Evolutionary conservation across 257 asterid genomes (phyloP).

Genomic region (Henckelia pumila): DNA sequence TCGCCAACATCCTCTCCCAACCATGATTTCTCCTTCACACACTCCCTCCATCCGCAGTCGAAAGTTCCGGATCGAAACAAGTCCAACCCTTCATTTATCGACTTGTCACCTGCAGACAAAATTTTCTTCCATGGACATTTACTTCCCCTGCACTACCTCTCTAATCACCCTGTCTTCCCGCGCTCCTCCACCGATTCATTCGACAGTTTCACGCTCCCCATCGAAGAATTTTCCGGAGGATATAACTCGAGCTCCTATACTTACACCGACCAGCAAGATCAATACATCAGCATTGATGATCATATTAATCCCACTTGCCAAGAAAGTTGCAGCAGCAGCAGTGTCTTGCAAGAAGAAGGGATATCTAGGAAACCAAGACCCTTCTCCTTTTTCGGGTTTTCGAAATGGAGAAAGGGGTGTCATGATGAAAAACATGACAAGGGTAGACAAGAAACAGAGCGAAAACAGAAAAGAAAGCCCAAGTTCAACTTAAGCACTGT

Average conservation of each 20-base stretch:
- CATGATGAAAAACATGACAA: conserved; percentile 20
- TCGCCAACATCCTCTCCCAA: conserved; percentile 82
- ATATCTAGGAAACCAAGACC: conserved; percentile 57
- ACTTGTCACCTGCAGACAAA: conserved; percentile 88
- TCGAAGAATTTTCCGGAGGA: conserved; percentile 29
- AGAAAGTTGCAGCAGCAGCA: conserved; percentile 12
- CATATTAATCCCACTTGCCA: not conserved
- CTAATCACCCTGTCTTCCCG: conserved; percentile 63
- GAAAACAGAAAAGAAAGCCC: conserved; percentile 38
- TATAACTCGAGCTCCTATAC: not conserved
- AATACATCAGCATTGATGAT: not conserved
- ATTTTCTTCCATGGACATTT: conserved; percentile 92
- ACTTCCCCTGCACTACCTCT: conserved; percentile 81
- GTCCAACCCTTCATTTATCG: conserved; percentile 44
- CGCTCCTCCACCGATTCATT: conserved; percentile 64
- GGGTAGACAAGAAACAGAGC: conserved; percentile 26
- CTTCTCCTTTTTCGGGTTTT: conserved; percentile 51
- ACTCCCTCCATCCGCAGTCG: conserved; percentile 29
- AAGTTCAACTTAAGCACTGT: conserved; percentile 48
- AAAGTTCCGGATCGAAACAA: conserved; percentile 25
- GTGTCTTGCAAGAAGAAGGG: conserved; percentile 22
- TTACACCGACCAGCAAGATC: conserved; percentile 26
- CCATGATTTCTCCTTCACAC: conserved; percentile 84
- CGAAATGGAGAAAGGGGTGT: conserved; percentile 46
- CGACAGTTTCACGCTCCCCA: conserved; percentile 61